Evolutionary conservation across 306 rosid genomes (phyloP).

Genomic region (Pachyrhizus erosus): DNA sequence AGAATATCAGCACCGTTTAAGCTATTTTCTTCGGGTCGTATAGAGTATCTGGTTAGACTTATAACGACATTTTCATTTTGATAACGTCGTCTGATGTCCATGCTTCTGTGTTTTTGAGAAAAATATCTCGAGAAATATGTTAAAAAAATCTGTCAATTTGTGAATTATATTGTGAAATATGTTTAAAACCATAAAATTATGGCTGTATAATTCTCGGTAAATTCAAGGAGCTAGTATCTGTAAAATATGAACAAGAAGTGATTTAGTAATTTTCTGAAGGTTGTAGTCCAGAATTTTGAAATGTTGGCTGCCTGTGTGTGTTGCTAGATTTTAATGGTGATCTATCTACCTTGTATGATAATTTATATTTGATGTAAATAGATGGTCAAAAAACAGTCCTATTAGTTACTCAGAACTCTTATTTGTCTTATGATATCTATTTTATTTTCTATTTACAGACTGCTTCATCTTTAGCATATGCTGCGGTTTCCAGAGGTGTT

Average conservation of each 20-base stretch:
- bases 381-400: not conserved
- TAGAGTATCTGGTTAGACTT: not conserved
- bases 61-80: not conserved
- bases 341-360: constrained; percentile 12
- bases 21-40: not conserved
- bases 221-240: not conserved
- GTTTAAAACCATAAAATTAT: not conserved
- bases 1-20: not conserved
- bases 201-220: not conserved
- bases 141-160: too few species aligned
- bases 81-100: not conserved
- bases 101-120: constrained; percentile 7
- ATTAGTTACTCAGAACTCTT: constrained; percentile 1
- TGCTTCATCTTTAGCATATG: constrained; percentile 58
- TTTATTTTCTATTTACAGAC: constrained; percentile 53
- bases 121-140: not conserved
- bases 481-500: constrained; percentile 50
- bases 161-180: not conserved
- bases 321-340: not conserved
- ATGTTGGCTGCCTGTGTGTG: not conserved
- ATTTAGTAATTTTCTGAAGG: not conserved
- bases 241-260: not conserved
- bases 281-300: constrained; percentile 21
- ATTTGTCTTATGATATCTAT: constrained; percentile 19
- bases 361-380: not conserved